A percentile compares a stretch with the other conserved stretches of the same genome.
Evolutionary conservation across 2,329 filamentous ascomycete species (phyloP).

Genomic region (Ploettnerulaceae sp.): DNA sequence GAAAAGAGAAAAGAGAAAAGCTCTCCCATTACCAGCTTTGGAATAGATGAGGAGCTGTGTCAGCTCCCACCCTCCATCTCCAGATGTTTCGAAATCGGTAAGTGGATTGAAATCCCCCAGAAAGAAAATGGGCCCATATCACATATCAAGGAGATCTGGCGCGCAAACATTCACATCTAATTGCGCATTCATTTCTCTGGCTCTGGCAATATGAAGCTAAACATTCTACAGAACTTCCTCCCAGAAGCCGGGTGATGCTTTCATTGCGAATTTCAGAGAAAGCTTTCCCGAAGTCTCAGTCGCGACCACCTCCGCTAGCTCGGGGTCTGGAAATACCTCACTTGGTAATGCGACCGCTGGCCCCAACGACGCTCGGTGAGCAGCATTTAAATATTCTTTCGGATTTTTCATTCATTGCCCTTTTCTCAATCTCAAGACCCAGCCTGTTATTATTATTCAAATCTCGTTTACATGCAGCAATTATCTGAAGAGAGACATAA

Average conservation of each 20-base stretch:
- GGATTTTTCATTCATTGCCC: background rate
- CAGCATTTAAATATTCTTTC: conserved; percentile 1
- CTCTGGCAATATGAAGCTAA: conserved; percentile 13
- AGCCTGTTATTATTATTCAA: no score
- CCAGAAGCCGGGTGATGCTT: conserved; percentile 80
- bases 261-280: conserved; percentile 79
- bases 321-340: conserved; percentile 35
- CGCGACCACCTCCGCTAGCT: conserved; percentile 43
- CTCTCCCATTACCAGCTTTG: background rate
- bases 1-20: background rate
- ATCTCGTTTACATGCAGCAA: no score
- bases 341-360: conserved; percentile 24
- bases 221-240: conserved; percentile 48
- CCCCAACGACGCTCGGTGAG: conserved; percentile 29
- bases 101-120: no score
- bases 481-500: no score
- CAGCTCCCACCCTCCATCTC: conserved; percentile 13
- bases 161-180: background rate
- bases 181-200: background rate
- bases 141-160: background rate
- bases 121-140: background rate
- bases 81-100: conserved; percentile 37
- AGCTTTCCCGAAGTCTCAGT: conserved; percentile 71
- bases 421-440: background rate
- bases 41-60: conserved; percentile 13